Percentiles rank a stretch among this genome's conserved stretches.
Conservation (phyloP, 2,329 filamentous ascomycete genomes). For the Fusarium armeniacum region DNA sequence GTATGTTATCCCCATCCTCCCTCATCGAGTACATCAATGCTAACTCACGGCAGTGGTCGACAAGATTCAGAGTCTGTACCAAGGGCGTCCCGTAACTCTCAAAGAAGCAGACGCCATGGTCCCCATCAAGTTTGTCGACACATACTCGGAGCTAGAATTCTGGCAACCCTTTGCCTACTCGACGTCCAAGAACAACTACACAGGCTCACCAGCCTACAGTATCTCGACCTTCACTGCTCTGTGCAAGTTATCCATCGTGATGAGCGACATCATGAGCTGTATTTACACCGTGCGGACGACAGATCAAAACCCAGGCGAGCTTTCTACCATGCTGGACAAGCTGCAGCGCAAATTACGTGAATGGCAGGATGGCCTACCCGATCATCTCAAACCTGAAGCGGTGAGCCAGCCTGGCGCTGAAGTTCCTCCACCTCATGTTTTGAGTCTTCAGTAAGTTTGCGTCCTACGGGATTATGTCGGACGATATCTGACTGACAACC, state of each 20-base stretch:
- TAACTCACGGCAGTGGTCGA: slow-evolving; percentile 50
- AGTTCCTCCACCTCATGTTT: slow-evolving; percentile 60
- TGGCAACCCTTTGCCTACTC: slow-evolving; percentile 60
- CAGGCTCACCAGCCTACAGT: slow-evolving; percentile 50
- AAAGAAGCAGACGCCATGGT: slow-evolving; percentile 63
- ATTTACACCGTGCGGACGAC: slow-evolving; percentile 61
- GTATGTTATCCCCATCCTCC: neutral
- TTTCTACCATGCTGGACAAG: slow-evolving; percentile 54
- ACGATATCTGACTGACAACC: neutral
- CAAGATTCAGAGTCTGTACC: slow-evolving; percentile 69
- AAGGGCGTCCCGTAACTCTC: slow-evolving; percentile 64
- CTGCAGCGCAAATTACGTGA: slow-evolving; percentile 58
- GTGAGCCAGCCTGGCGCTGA: slow-evolving; percentile 33
- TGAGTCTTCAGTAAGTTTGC: slow-evolving; percentile 55
- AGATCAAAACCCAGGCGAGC: slow-evolving; percentile 52
- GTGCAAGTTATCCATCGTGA: slow-evolving; percentile 29
- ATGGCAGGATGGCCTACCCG: slow-evolving; percentile 60
- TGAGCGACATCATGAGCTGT: slow-evolving; percentile 62
- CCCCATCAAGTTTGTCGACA: slow-evolving; percentile 63
- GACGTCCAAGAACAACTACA: slow-evolving; percentile 11
- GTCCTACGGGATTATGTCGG: fast-evolving
- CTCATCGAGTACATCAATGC: fast-evolving
- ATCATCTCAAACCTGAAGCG: slow-evolving; percentile 58
- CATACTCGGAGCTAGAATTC: slow-evolving; percentile 66
- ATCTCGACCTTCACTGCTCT: slow-evolving; percentile 47